phyloP scores from a whole-genome alignment of 257 asterid genomes.

The Sherardia arvensis region DNA sequence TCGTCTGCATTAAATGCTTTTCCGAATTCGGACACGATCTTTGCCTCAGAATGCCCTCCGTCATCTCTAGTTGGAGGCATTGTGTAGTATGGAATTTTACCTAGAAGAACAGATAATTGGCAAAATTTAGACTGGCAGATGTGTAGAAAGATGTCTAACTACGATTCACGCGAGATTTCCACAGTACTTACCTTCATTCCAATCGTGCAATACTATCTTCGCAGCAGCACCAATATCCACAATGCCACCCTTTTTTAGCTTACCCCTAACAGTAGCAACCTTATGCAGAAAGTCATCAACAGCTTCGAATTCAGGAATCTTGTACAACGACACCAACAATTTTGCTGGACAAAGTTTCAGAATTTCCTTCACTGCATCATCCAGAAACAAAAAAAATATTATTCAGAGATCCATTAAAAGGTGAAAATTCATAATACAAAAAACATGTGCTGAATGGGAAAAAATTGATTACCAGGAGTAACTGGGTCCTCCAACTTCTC shows the following conservation, averaged over 20 bases:
- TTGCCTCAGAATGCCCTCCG: constrained; percentile 63
- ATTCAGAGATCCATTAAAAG: constrained; percentile 3
- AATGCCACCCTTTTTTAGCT: constrained; percentile 85
- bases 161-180: background rate
- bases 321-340: constrained; percentile 62
- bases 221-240: constrained; percentile 81
- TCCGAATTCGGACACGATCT: constrained; percentile 63
- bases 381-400: background rate
- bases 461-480: constrained; percentile 47
- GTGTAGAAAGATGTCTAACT: background rate
- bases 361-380: constrained; percentile 73
- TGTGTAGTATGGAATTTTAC: constrained; percentile 93
- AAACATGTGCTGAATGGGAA: background rate
- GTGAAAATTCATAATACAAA: background rate
- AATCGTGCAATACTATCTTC: constrained; percentile 80
- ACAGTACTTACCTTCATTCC: constrained; percentile 72
- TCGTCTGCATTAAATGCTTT: constrained; percentile 76
- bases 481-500: constrained; percentile 87
- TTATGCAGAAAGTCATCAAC: constrained; percentile 86
- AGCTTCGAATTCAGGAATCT: constrained; percentile 60
- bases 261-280: constrained; percentile 80
- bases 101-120: constrained; percentile 25
- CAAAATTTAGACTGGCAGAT: background rate
- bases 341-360: constrained; percentile 68
- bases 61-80: constrained; percentile 71